Evolutionary conservation across 768 basidiomycete genomes (phyloP).

Genomic region (Pleurotus djamor): DNA sequence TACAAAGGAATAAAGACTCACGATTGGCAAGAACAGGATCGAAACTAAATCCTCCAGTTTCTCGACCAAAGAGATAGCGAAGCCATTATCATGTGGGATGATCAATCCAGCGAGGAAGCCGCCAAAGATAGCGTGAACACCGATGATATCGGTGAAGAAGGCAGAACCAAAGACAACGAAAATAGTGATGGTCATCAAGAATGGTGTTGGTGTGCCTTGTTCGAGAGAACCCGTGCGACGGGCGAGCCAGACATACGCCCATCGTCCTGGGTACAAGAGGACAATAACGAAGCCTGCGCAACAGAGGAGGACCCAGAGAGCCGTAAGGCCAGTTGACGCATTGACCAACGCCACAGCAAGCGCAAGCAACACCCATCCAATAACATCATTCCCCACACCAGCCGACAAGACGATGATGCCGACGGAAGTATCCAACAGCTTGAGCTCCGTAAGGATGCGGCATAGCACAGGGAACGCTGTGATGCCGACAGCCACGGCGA

Average conservation of each 20-base stretch:
- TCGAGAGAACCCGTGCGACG: slow-evolving; percentile 71
- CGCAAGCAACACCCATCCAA: slow-evolving; percentile 86
- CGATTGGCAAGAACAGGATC: slow-evolving; percentile 74
- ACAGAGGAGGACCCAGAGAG: slow-evolving; percentile 75
- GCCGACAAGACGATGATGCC: slow-evolving; percentile 81
- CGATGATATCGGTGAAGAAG: slow-evolving; percentile 88
- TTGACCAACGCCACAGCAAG: slow-evolving; percentile 84
- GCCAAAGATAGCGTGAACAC: slow-evolving; percentile 71
- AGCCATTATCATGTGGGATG: slow-evolving; percentile 82
- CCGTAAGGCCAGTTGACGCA: slow-evolving; percentile 68
- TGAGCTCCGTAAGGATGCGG: slow-evolving; percentile 80
- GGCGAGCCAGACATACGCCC: slow-evolving; percentile 66
- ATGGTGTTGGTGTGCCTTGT: slow-evolving; percentile 64
- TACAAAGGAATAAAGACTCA: slow-evolving; percentile 32
- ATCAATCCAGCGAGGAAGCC: slow-evolving; percentile 85
- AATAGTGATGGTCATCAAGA: slow-evolving; percentile 79
- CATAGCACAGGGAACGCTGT: slow-evolving; percentile 83
- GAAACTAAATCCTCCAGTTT: slow-evolving; percentile 85
- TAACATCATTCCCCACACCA: slow-evolving; percentile 76
- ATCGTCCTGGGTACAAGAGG: slow-evolving; percentile 62
- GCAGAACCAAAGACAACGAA: slow-evolving; percentile 71
- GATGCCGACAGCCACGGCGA: slow-evolving; percentile 79
- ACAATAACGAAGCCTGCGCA: slow-evolving; percentile 67
- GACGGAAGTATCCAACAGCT: slow-evolving; percentile 82
- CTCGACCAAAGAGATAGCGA: slow-evolving; percentile 76